Base-by-base conservation (phyloP, 495 filamentous ascomycete species). In the Schizothecium vesticola region DNA sequence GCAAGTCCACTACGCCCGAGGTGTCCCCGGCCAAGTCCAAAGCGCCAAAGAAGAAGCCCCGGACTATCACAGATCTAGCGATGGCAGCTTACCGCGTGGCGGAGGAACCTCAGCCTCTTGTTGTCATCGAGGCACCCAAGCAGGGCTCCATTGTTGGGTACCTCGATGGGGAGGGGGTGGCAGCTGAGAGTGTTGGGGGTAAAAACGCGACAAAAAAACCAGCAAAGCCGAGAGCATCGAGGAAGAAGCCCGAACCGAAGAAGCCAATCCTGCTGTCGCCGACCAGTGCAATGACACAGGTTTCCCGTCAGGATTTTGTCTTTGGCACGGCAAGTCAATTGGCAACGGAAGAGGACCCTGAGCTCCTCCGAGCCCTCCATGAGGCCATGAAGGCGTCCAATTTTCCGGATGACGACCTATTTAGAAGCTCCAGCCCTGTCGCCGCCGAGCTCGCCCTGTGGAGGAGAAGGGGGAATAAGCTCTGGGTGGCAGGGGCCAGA, bases 251-350 rank as follows among this genome's bases (percentile, higher is more conserved):
- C 61, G 79, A 70, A 74, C 80, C 74, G 51, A 75, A 73, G 11
- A 82, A 74, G 60, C 83, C 71, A 58, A 83, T 87, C 5, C 78
- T 96, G 9, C 82, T 93, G 29, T 92, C 92, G 3, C 94, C 94
- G 2, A 81, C 82, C 63, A 87, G 88, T 56, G 94, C 93, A 21
- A 74, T 87, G 57, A 86, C 86, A 67, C 84, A 88, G 69, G 79
- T 90, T n/a, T 81, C 88, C 5, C 80, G 86, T 8, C 94, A 96
- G 74, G 88, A 94, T 69, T 89, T 97, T 69, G 78, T 97, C 2
- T 98, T 98, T 76, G 94, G 94, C 19, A 97, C 93, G 1, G 96
- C 91, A 21, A 97, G 94, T 77, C 94, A 98, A 76, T 80, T 98
- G 21, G 91, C 90, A 60, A 82, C 83, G 64, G 90, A 92, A 51